A percentile compares a stretch with the other conserved stretches of the same genome.
phyloP scores from a whole-genome alignment of 352 stramenopile species.

The Nothophytophthora sp. region DNA sequence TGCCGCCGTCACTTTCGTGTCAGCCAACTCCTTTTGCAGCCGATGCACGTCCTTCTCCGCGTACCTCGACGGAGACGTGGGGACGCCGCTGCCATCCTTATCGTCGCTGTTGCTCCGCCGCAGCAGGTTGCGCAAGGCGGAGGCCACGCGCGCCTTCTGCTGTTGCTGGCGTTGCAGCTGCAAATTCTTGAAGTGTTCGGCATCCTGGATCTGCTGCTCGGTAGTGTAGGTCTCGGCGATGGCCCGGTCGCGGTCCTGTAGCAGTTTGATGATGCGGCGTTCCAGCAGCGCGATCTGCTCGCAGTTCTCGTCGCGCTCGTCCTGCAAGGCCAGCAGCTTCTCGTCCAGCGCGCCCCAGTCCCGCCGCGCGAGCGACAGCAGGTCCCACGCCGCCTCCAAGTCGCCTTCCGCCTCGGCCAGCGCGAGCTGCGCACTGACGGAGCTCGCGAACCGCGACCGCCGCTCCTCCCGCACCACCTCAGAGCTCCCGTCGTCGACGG shows the following conservation, averaged over 20 bases:
- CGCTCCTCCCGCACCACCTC: conserved; percentile 3
- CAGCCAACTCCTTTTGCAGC: conserved; percentile 64
- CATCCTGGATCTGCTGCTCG: conserved; percentile 63
- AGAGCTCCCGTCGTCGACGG: background rate
- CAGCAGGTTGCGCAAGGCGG: conserved; percentile 16
- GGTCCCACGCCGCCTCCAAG: conserved; percentile 44
- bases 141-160: conserved; percentile 15
- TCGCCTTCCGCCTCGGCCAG: conserved; percentile 50
- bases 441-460: conserved; percentile 11
- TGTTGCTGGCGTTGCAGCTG: conserved; percentile 17
- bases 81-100: conserved; percentile 8
- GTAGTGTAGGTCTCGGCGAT: conserved; percentile 76
- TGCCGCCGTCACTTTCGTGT: conserved; percentile 62
- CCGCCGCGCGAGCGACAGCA: conserved; percentile 45
- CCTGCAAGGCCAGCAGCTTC: conserved; percentile 36
- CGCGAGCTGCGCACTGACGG: conserved; percentile 21
- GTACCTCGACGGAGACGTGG: conserved; percentile 8
- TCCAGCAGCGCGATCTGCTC: conserved; percentile 64
- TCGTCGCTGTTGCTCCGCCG: conserved; percentile 13
- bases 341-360: conserved; percentile 48
- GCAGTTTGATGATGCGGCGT: conserved; percentile 70
- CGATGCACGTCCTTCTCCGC: conserved; percentile 61
- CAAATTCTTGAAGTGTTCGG: conserved; percentile 50
- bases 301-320: conserved; percentile 42
- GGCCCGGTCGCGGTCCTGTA: conserved; percentile 69